Evolutionary conservation across 129 eudicot species (phyloP).

Genomic region (Silybum marianum): DNA sequence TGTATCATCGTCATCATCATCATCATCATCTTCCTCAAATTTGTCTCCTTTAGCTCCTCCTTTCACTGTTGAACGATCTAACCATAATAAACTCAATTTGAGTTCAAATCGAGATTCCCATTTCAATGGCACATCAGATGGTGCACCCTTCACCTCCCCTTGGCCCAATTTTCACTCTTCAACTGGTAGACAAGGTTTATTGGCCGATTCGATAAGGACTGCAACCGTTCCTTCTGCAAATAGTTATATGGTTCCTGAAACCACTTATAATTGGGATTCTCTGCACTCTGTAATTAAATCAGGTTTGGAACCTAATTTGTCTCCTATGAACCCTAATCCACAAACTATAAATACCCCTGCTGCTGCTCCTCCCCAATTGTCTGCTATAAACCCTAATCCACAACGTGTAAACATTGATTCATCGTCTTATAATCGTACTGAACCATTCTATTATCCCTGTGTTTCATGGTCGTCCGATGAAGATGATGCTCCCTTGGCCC

Average conservation of each 20-base stretch:
- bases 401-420: conserved; percentile 1
- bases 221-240: conserved; percentile 14
- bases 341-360: neutral
- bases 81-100: conserved; percentile 40
- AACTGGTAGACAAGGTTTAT: conserved; percentile 31
- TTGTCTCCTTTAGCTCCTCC: conserved; percentile 87
- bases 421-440: conserved; percentile 19
- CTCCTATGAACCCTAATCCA: neutral
- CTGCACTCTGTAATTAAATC: conserved; percentile 27
- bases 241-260: conserved; percentile 16
- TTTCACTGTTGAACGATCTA: conserved; percentile 65
- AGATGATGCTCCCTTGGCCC: conserved; percentile 14
- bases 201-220: conserved; percentile 38
- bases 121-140: conserved; percentile 37
- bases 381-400: conserved; percentile 16
- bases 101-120: conserved; percentile 38
- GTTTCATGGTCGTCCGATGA: conserved; percentile 23
- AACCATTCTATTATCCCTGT: conserved; percentile 51
- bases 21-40: conserved; percentile 58
- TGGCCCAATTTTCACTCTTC: conserved; percentile 55
- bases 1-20: conserved; percentile 45
- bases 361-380: neutral
- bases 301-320: conserved; percentile 23
- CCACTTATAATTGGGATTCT: conserved; percentile 21
- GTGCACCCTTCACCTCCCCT: conserved; percentile 33